Base-by-base conservation (phyloP, 768 basidiomycete genomes). In the Leccinum uliginosum region DNA sequence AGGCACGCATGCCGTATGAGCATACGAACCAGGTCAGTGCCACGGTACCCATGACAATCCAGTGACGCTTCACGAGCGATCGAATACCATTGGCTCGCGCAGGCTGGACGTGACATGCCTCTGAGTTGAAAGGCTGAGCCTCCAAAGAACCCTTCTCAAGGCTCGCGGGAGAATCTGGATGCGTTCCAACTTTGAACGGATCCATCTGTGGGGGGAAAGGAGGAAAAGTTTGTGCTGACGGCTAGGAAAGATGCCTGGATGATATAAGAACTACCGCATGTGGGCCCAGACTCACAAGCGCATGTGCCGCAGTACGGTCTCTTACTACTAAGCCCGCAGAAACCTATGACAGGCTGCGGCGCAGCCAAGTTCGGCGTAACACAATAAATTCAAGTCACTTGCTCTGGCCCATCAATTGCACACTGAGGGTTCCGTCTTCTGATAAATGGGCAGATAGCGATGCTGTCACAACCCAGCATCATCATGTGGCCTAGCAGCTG, bases 71-170 rank as follows among this genome's bases (percentile, higher is more conserved):
- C 49, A 55, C 6, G 14, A 51, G 21, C 23, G 50, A 59, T 26
- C 58, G 59, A 27, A 44, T 46, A 7, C 40, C 2, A 27, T 14
- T 43, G 15, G 30, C 3, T 21, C 12, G 58, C 6, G 15, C 29
- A 47, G 26, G 48, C 21, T 49, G 59, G 3, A 24, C 6, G 0
- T 51, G 35, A 10, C 27, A 45, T 14, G 26, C 6, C 11, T 53
- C 59, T n/a, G 54, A 3, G 34, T 45, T 32, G 40, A 56, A 44
- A 19, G 59, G 52, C 23, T 58, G 40, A 15, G 14, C 9, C n/a
- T 54, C 47, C 43, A 56, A 40, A 35, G 10, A 30, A 6, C 64
- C 66, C 27, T 69, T 66, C 57, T 70, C 68, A 19, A 64, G 57
- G 30, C 29, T 51, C 35, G 50, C 35, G 4, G 56, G 34, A 10